Conservation (phyloP, 2,329 filamentous ascomycete species). For the Neocucurbitaria cava region DNA sequence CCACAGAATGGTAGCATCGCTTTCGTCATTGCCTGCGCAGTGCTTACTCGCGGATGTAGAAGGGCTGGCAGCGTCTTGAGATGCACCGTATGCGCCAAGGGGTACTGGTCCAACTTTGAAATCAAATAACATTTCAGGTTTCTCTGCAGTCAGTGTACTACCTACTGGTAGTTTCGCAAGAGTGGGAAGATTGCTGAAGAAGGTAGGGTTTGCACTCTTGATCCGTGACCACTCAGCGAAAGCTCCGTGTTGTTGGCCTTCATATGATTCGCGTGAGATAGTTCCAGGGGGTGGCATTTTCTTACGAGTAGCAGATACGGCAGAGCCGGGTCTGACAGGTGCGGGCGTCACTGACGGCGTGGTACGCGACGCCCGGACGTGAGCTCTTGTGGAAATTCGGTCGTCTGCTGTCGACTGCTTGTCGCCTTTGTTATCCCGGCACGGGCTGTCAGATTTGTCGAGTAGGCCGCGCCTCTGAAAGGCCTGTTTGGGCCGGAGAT, state of each 20-base stretch:
- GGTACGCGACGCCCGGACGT: not conserved
- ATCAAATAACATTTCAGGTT: constrained; percentile 1
- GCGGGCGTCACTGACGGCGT: not conserved
- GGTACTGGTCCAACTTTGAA: constrained; percentile 17
- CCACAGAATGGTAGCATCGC: constrained; percentile 61
- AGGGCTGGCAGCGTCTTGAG: not conserved
- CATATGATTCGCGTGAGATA: not conserved
- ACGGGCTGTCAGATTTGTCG: not conserved
- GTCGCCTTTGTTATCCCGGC: not conserved
- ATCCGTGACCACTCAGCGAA: constrained; percentile 54
- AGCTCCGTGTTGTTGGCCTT: constrained; percentile 11
- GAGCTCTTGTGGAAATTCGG: not conserved
- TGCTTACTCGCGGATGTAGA: not conserved
- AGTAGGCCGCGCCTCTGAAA: constrained; percentile 13
- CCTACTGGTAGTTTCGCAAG: constrained; percentile 3
- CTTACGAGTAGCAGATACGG: constrained; percentile 15
- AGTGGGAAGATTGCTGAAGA: constrained; percentile 37
- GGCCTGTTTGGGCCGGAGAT: constrained; percentile 65
- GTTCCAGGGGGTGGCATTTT: constrained; percentile 21
- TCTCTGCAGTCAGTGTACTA: too few relatives aligned
- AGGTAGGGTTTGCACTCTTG: constrained; percentile 49
- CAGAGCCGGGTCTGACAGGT: not conserved
- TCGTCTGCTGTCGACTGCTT: not conserved
- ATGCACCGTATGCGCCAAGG: constrained; percentile 16
- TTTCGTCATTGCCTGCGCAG: constrained; percentile 3